Evolutionary conservation across 176 grass and related monocot species (phyloP).

Genomic region (Tillandsia leiboldiana): DNA sequence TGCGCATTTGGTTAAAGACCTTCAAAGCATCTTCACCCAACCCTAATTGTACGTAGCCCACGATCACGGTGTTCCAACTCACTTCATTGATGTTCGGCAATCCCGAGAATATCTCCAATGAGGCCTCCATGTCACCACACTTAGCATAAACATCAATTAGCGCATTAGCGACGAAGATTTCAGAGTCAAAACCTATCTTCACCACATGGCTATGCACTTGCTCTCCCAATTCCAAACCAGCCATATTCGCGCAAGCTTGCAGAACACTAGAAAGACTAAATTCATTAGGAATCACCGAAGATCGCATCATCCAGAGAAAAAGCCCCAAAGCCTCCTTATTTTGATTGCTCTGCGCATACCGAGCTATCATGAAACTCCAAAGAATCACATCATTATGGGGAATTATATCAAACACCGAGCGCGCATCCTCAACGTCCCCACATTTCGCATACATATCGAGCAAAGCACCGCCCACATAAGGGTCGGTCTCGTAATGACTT

Average conservation of each 20-base stretch:
- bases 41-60: slow-evolving; percentile 40
- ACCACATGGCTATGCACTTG: slow-evolving; percentile 24
- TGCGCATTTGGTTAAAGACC: slow-evolving; percentile 43
- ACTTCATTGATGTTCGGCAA: slow-evolving; percentile 46
- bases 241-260: slow-evolving; percentile 26
- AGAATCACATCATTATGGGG: slow-evolving; percentile 46
- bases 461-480: slow-evolving; percentile 32
- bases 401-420: slow-evolving; percentile 36
- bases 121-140: slow-evolving; percentile 50
- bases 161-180: slow-evolving; percentile 62
- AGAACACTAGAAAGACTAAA: slow-evolving; percentile 32
- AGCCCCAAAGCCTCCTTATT: slow-evolving; percentile 40
- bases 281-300: slow-evolving; percentile 52
- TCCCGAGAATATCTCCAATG: slow-evolving; percentile 17
- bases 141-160: slow-evolving; percentile 72
- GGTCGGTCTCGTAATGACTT: slow-evolving; percentile 19
- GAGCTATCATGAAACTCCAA: slow-evolving; percentile 41
- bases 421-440: slow-evolving; percentile 25
- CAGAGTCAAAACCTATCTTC: slow-evolving; percentile 50
- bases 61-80: slow-evolving; percentile 72
- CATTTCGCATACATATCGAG: slow-evolving; percentile 33
- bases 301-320: slow-evolving; percentile 33
- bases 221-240: slow-evolving; percentile 12
- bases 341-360: slow-evolving; percentile 43
- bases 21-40: slow-evolving; percentile 35